These are phyloP conservation scores for Wickerhamomyces canadensis DNA, from an alignment of 805 yeast genomes.

Conservation along the genomic window DNA sequence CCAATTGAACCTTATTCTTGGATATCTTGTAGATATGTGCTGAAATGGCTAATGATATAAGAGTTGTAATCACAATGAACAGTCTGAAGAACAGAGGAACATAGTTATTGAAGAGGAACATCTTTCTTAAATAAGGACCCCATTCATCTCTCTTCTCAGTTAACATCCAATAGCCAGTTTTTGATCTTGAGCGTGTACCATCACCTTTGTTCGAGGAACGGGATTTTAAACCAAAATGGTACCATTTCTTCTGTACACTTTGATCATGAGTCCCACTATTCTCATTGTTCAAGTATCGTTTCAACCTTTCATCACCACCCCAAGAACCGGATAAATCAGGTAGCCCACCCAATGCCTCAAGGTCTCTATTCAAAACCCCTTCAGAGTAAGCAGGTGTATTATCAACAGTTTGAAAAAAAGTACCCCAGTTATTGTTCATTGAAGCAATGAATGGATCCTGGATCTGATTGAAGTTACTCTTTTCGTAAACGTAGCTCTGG, in stretches of 20 bases:
- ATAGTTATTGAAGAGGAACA: conserved; percentile 70
- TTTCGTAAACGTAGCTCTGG: conserved; percentile 16
- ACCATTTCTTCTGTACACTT: conserved; percentile 6
- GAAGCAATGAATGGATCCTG: conserved; percentile 32
- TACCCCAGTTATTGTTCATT: conserved; percentile 44
- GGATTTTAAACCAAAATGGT: conserved; percentile 2
- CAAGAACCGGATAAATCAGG: conserved; percentile 48
- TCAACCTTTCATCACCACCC: conserved; percentile 68
- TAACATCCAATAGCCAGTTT: conserved; percentile 67
- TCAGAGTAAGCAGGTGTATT: conserved; percentile 33
- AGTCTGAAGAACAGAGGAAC: conserved; percentile 73
- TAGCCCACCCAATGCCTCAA: conserved; percentile 23
- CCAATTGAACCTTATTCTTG: conserved; percentile 16
- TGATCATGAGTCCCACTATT: conserved; percentile 9
- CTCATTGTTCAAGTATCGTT: conserved; percentile 40
- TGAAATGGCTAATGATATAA: conserved; percentile 71
- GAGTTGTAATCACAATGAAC: conserved; percentile 50
- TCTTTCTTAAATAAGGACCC: conserved; percentile 52
- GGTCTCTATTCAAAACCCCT: conserved; percentile 18
- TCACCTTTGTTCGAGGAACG: conserved; percentile 21
- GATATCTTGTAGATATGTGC: conserved; percentile 45
- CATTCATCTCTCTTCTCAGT: conserved; percentile 56
- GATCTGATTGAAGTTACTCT: conserved; percentile 17
- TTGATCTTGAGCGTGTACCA: conserved; percentile 39
- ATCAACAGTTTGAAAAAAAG: conserved; percentile 42